Base-by-base conservation (phyloP, 2,329 filamentous ascomycete species). In the Colletotrichum tropicicola region DNA sequence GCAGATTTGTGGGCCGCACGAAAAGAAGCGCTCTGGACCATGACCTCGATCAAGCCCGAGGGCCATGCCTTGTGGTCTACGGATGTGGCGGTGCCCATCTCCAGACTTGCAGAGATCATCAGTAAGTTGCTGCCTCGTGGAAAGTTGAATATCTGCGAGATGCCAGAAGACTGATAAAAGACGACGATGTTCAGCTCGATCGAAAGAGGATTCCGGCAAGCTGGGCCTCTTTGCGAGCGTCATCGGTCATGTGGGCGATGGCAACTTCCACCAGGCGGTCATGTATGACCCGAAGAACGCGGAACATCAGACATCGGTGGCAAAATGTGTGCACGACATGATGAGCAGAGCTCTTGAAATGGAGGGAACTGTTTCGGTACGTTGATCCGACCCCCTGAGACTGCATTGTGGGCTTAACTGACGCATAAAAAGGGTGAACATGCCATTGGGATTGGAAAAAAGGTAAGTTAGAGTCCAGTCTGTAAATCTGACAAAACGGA, bases 71-170 rank as follows among this genome's bases (percentile, higher is more conserved):
- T 93, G 25, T 94, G 91, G 91, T 92, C 91, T 0, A 95, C 92
- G 0, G 92, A 95, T 73, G 92, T 94, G 19, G 92, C 92, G 0
- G 92, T 94, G 1, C 92, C 92, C 0, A 88, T 94, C 49, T 92
- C 88, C 15, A 82, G 83, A 39, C 78, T 95, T 66, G 87, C 91
- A 1, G 87, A 91, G 68, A 90, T 94, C 57, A 92, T 94, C 51
- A 77, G 76, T 72, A 57, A 64, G 70, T 65, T 65, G 44, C n/a
- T n/a, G n/a, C n/a, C n/a, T n/a, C n/a, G n/a, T n/a, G n/a, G n/a
- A n/a, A n/a, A n/a, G n/a, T n/a, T n/a, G n/a, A n/a, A n/a, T n/a
- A n/a, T n/a, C n/a, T n/a, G n/a, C n/a, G 3, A 23, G 2, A n/a
- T 5, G 44, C 13, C 9, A 17, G 19, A 6, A 2, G 3, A 12